Evolutionary conservation across 129 eudicot species (phyloP).

Genomic region (Chrysanthemum seticuspe): DNA sequence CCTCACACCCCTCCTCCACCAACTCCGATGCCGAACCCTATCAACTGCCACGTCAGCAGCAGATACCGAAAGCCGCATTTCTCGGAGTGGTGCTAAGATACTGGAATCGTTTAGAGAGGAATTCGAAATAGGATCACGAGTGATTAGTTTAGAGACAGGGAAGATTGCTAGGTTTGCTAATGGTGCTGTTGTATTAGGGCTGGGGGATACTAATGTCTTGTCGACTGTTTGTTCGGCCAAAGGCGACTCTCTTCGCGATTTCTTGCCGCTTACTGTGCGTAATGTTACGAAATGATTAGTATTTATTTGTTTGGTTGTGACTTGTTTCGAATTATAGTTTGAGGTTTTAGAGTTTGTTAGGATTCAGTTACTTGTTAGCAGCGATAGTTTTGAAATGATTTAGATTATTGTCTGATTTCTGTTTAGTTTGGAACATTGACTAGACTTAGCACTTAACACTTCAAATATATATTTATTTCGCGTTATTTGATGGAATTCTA

Average conservation of each 20-base stretch:
- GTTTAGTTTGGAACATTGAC: too few species aligned
- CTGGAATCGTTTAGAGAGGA: conserved; percentile 73
- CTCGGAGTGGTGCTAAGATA: conserved; percentile 47
- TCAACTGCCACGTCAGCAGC: conserved; percentile 31
- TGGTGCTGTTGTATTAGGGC: conserved; percentile 75
- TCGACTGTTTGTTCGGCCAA: conserved; percentile 73
- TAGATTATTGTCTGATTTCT: too few species aligned
- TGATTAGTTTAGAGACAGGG: conserved; percentile 71
- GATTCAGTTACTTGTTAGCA: too few species aligned
- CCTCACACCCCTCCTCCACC: conserved; percentile 40
- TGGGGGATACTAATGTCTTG: conserved; percentile 86
- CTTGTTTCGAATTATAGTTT: too few species aligned
- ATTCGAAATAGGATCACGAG: conserved; percentile 77
- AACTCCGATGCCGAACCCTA: conserved; percentile 44
- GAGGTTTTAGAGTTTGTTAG: too few species aligned
- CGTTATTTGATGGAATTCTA: too few species aligned
- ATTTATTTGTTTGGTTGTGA: too few species aligned
- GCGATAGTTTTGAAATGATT: too few species aligned
- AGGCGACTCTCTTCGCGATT: conserved; percentile 51
- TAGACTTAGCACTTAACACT: too few species aligned
- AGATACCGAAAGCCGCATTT: conserved; percentile 31
- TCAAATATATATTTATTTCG: too few species aligned
- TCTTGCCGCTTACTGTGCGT: conserved; percentile 92
- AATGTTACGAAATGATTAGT: too few species aligned
- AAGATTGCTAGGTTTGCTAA: conserved; percentile 89